Percentiles rank a stretch among this genome's conserved stretches.
Conservation (phyloP, 2,329 filamentous ascomycete genomes). For the Botrytis paeoniae region DNA sequence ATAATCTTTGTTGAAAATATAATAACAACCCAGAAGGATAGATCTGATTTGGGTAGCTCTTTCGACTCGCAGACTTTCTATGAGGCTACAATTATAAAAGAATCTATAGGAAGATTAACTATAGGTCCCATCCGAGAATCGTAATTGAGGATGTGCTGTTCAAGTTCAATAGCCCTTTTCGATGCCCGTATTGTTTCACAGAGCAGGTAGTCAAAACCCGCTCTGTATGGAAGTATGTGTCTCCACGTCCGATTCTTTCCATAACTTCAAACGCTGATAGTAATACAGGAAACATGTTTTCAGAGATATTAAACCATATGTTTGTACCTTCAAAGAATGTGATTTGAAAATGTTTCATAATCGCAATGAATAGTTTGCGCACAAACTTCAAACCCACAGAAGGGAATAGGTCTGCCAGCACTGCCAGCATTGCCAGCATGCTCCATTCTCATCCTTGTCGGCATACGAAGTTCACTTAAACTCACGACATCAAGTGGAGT, state of each 20-base stretch:
- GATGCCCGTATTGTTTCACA: conserved; percentile 30
- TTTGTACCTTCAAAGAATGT: conserved; percentile 40
- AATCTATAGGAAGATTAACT: conserved; percentile 19
- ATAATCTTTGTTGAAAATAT: conserved; percentile 28
- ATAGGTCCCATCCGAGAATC: conserved; percentile 26
- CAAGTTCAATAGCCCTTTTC: conserved; percentile 30
- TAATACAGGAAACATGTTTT: conserved; percentile 34
- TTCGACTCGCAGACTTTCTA: conserved; percentile 32
- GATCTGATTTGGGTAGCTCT: conserved; percentile 19
- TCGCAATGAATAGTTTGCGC: conserved; percentile 37
- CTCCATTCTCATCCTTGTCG: conserved; percentile 17
- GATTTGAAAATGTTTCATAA: conserved; percentile 34
- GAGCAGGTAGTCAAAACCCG: conserved; percentile 27
- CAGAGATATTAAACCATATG: conserved; percentile 39
- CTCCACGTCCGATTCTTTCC: background rate
- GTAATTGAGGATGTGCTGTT: conserved; percentile 30
- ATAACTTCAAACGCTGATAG: background rate
- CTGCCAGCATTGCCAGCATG: conserved; percentile 29
- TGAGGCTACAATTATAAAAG: conserved; percentile 25
- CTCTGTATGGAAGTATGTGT: conserved; percentile 28
- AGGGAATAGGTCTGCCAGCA: conserved; percentile 33
- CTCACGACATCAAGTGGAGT: conserved; percentile 18
- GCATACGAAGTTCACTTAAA: conserved; percentile 25
- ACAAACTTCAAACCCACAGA: conserved; percentile 37
- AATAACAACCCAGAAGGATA: conserved; percentile 7